phyloP scores from a whole-genome alignment of 2,329 filamentous ascomycete species.

The Pestalotiopsis sp. region DNA sequence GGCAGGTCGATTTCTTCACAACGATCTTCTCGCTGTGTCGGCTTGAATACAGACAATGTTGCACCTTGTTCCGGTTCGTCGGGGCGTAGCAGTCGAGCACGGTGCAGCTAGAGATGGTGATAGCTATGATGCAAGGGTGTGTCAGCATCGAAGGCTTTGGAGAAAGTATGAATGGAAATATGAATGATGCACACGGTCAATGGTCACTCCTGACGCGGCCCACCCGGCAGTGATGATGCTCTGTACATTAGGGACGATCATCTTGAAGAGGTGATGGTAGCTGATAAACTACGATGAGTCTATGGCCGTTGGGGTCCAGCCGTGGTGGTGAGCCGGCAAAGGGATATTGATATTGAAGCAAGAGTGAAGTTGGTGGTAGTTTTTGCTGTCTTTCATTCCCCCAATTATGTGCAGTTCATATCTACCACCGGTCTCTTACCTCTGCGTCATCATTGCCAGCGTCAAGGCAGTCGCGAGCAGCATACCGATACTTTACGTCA shows the following conservation, averaged over 20 bases:
- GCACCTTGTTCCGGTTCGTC: too few relatives aligned
- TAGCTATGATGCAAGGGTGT: constrained; percentile 17
- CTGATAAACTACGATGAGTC: background rate
- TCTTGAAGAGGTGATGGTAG: constrained; percentile 8
- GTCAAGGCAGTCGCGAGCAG: background rate
- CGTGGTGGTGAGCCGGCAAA: background rate
- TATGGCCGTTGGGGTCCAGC: background rate
- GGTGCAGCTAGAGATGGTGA: constrained; percentile 31
- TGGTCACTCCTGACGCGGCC: constrained; percentile 22
- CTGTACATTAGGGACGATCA: constrained; percentile 30
- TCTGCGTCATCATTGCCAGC: background rate
- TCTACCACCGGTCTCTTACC: background rate
- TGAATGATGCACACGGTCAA: constrained; percentile 20
- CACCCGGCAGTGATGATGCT: constrained; percentile 28
- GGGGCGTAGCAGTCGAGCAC: constrained; percentile 35
- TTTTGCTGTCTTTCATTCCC: background rate
- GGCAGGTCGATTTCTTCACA: constrained; percentile 38
- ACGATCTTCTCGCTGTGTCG: too few relatives aligned
- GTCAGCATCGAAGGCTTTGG: background rate
- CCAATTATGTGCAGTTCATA: background rate
- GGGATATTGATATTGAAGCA: background rate
- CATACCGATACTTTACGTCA: background rate
- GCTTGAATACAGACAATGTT: too few relatives aligned
- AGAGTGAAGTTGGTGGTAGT: background rate
- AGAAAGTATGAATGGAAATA: background rate